Evolutionary conservation across 768 basidiomycete species (phyloP), one percentile per base, ranked within the genome.

Genomic region (Rhizopogon vesiculosus): DNA sequence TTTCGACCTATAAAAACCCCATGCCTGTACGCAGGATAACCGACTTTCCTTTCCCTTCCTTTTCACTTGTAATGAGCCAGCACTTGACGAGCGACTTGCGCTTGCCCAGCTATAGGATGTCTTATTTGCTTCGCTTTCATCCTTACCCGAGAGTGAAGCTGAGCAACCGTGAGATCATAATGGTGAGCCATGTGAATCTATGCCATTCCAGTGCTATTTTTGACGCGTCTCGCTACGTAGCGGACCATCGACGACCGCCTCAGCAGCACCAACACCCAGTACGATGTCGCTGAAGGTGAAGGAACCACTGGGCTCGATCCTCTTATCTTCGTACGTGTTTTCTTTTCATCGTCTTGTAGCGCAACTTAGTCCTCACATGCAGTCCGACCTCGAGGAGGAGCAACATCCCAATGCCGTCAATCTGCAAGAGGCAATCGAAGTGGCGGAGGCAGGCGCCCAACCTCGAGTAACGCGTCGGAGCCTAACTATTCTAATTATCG

Each of bases 31-130:
- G 35, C 35, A 49, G 35, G 22, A 18, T n/a, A 25, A 2, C 8
- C n/a, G 35, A 46, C 43, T 7, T 54, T 48, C 7, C 45, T 33
- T 29, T 18, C 44, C 42, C 50, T 33, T 41, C 29, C 8, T 43
- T 45, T 29, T 55, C 4, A 45, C 44, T 42, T 49, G 29, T 45
- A 13, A 18, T 33, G 16, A 45, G 33, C 25, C 31, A 40, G 29
- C 9, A 29, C 64, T 70, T 64, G 64, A 68, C 41, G 5, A 49
- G 38, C 35, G 35, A 49, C 0, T 41, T 43, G 0, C 42, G 59
- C 0, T 56, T 69, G 0, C 69, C 68, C 0, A 48, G 62, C 40
- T 69, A 70, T 46, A 64, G 68, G 12, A 68, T 66, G 1, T 69
- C 68, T 0, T 59, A 71, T 35, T 45, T 71, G 5, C 43, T 66